These are phyloP conservation scores for Chamaecyparis obtusa DNA, from an alignment of 75 land plant genomes.

Conservation along the genomic window DNA sequence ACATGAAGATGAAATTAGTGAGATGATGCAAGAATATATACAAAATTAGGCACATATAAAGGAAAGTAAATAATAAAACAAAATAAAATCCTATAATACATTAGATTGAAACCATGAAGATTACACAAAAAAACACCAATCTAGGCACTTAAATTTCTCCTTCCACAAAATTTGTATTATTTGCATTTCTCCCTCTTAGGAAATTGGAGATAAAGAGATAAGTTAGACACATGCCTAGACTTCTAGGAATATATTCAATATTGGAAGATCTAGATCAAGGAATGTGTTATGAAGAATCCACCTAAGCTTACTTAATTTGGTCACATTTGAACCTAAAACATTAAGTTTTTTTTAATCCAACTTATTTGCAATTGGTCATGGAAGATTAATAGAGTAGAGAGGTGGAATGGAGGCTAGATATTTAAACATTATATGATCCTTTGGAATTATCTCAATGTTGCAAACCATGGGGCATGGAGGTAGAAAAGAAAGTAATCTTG, in stretches of 20 bases:
- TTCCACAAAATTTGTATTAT: slow-evolving; percentile 11
- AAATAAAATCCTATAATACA: too few relatives aligned
- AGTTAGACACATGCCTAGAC: background rate
- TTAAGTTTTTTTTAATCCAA: background rate
- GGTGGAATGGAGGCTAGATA: background rate
- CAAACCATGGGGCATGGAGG: too few relatives aligned
- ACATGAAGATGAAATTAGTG: too few relatives aligned
- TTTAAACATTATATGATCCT: background rate
- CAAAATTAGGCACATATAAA: too few relatives aligned
- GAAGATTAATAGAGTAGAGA: background rate
- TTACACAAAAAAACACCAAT: slow-evolving; percentile 13
- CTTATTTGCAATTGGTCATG: background rate
- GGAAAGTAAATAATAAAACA: too few relatives aligned
- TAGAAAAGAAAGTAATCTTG: too few relatives aligned
- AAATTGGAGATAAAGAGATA: background rate
- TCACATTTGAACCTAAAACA: background rate
- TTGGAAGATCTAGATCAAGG: background rate
- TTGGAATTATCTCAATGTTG: background rate
- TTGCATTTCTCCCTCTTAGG: background rate
- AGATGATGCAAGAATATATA: too few relatives aligned
- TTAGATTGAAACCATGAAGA: too few relatives aligned
- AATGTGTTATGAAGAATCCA: background rate
- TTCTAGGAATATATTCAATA: background rate
- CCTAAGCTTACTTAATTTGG: background rate
- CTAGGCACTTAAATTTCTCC: slow-evolving; percentile 20